Percentiles rank a stretch among this genome's conserved stretches.
These are phyloP conservation scores for Pulveroboletus ravenelii DNA, from an alignment of 768 basidiomycete genomes.

Conservation along the genomic window DNA sequence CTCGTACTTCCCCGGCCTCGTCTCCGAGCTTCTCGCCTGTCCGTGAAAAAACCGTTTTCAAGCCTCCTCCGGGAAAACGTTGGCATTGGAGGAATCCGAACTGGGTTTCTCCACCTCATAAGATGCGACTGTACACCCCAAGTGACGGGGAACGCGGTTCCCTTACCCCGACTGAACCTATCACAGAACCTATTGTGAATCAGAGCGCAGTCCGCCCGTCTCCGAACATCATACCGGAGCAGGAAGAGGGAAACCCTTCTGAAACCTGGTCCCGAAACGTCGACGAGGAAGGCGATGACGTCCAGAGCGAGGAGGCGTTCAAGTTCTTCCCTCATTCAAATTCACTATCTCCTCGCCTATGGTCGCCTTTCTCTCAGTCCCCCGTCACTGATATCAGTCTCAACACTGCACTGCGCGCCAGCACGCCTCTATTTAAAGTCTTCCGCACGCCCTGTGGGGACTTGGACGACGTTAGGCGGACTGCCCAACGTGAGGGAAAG, in stretches of 20 bases:
- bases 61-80: slow-evolving; percentile 25
- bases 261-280: slow-evolving; percentile 7
- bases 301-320: slow-evolving; percentile 4
- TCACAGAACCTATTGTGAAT: slow-evolving; percentile 17
- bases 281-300: slow-evolving; percentile 8
- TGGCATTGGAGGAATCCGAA: slow-evolving; percentile 35
- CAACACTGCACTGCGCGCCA: slow-evolving; percentile 23
- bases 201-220: slow-evolving; percentile 1
- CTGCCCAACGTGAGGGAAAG: slow-evolving; percentile 30
- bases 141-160: slow-evolving; percentile 21
- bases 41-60: slow-evolving; percentile 18
- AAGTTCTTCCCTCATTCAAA: slow-evolving; percentile 15
- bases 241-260: slow-evolving; percentile 4
- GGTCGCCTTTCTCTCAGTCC: slow-evolving; percentile 27
- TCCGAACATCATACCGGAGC: slow-evolving; percentile 6
- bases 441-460: slow-evolving; percentile 30
- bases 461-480: slow-evolving; percentile 21
- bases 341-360: slow-evolving; percentile 22
- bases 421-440: slow-evolving; percentile 33
- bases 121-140: slow-evolving; percentile 22
- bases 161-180: slow-evolving; percentile 29
- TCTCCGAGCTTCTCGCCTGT: slow-evolving; percentile 14
- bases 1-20: slow-evolving; percentile 14
- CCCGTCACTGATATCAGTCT: slow-evolving; percentile 23
- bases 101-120: slow-evolving; percentile 31